These are phyloP conservation scores for Cynanchum wilfordii DNA, from an alignment of 257 asterid species.

Conservation along the genomic window DNA sequence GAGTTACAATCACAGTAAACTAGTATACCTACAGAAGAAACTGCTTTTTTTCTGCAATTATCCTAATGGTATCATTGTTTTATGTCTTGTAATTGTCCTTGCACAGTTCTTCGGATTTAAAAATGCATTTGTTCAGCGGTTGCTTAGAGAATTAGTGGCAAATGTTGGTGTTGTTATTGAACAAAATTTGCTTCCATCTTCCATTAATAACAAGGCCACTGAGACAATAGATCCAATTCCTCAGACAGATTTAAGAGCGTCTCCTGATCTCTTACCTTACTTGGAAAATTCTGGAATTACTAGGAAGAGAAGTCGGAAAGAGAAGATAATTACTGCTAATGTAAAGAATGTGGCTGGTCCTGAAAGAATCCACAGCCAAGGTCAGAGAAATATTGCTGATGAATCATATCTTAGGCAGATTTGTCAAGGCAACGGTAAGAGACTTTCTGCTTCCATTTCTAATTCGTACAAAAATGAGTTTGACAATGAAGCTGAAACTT, in stretches of 20 bases:
- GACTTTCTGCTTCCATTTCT: slow-evolving; percentile 16
- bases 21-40: not conserved
- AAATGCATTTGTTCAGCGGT: slow-evolving; percentile 77
- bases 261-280: slow-evolving; percentile 32
- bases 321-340: slow-evolving; percentile 25
- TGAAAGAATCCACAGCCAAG: slow-evolving; percentile 27
- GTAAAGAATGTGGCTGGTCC: slow-evolving; percentile 20
- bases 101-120: slow-evolving; percentile 86
- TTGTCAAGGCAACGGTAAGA: slow-evolving; percentile 1
- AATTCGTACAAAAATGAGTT: slow-evolving; percentile 22
- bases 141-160: slow-evolving; percentile 79
- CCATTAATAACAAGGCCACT: slow-evolving; percentile 28
- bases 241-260: slow-evolving; percentile 26
- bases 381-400: slow-evolving; percentile 21
- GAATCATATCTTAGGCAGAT: slow-evolving; percentile 23
- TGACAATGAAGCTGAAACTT: slow-evolving; percentile 21
- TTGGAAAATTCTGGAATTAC: slow-evolving; percentile 35
- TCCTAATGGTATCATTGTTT: not conserved
- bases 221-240: slow-evolving; percentile 29
- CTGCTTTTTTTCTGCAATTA: not conserved
- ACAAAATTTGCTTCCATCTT: slow-evolving; percentile 32
- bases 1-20: not conserved
- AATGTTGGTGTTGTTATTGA: slow-evolving; percentile 55
- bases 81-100: slow-evolving; percentile 16
- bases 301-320: slow-evolving; percentile 60